Evolutionary conservation across 225 moss, liverwort and hornwort genomes (phyloP).

Genomic region (Bryum argenteum): DNA sequence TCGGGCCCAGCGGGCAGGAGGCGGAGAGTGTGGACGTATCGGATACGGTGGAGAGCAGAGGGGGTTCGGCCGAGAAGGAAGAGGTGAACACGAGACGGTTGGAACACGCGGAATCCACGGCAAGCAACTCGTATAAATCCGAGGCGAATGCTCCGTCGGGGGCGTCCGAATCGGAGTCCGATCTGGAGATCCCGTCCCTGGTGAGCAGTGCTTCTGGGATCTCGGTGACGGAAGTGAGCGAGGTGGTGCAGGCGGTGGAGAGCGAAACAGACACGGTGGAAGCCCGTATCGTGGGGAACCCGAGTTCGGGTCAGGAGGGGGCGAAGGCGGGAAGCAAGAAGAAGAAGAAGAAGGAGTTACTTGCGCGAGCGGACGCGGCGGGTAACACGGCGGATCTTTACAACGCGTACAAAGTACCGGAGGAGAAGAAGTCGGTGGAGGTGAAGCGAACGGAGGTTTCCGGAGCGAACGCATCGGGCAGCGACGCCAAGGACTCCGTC

Average conservation of each 20-base stretch:
- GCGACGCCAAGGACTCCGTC: constrained; percentile 57
- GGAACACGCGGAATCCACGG: constrained; percentile 48
- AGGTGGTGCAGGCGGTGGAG: constrained; percentile 45
- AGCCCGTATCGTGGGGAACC: constrained; percentile 27
- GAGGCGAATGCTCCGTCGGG: constrained; percentile 26
- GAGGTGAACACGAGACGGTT: constrained; percentile 27
- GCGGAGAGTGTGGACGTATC: constrained; percentile 14
- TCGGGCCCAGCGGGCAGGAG: constrained; percentile 12
- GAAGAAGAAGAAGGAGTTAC: constrained; percentile 79
- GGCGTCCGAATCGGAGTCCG: constrained; percentile 48
- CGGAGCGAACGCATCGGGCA: constrained; percentile 46
- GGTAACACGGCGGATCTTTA: constrained; percentile 90
- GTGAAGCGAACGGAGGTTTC: constrained; percentile 64
- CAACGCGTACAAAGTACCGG: constrained; percentile 91
- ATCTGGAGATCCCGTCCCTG: constrained; percentile 35
- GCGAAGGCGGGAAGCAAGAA: constrained; percentile 59
- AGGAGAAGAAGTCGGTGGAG: constrained; percentile 90
- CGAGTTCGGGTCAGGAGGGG: constrained; percentile 50
- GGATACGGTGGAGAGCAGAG: constrained; percentile 25
- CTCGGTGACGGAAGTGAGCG: constrained; percentile 44
- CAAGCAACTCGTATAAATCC: constrained; percentile 34
- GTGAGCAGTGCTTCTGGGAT: constrained; percentile 49
- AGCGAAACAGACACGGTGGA: constrained; percentile 53
- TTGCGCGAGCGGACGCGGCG: constrained; percentile 85
- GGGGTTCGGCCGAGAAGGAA: constrained; percentile 8